Evolutionary conservation across 2,329 filamentous ascomycete genomes (phyloP), one percentile per base, ranked within the genome.

Genomic region (Cladosporium sp.): DNA sequence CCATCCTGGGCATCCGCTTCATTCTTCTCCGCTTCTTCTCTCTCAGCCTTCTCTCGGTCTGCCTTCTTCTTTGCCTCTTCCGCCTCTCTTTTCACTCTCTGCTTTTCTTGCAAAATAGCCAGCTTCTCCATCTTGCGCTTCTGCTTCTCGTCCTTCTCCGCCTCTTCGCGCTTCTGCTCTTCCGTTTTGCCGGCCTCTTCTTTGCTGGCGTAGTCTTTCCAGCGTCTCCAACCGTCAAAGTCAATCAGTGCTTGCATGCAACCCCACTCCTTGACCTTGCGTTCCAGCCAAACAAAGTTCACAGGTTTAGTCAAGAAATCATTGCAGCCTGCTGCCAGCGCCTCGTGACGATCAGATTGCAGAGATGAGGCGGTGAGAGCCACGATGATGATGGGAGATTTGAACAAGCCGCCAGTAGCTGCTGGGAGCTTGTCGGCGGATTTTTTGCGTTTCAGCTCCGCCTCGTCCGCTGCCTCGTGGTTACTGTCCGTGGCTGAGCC

Each of bases 171-270:
- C 56, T 67, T 69, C 40, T 70, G 60, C 55, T 71, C 71, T 19
- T 74, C 73, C 9, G 73, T 62, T 59, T 71, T 71, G 24, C 62
- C 65, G n/a, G 62, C 64, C 34, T 68, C 68, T 37, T 66, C 64
- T 47, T 68, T 65, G 10, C 60, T 64, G 59, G 74, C 75, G 69
- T 90, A 93, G 68, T 94, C 90, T 73, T 96, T 96, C 94, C 94
- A 99, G 73, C 91, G 91, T 56, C 92, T 85, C 94, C 94, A 99
- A 61, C 94, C 94, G 71, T 97, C 93, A 71, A 94, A 97, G 77
- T 99, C 94, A 68, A 99, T 97, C 22, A 99, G 82, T 9, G 94
- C 94, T 77, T 97, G 94, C 94, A 99, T 99, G 78, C 94, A 97
- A 57, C 94, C 94, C 94, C 94, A 99, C 79, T 99, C 94, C 76